Evolutionary conservation across 2,329 filamentous ascomycete species (phyloP).

Genomic region (Rutstroemia sp.): DNA sequence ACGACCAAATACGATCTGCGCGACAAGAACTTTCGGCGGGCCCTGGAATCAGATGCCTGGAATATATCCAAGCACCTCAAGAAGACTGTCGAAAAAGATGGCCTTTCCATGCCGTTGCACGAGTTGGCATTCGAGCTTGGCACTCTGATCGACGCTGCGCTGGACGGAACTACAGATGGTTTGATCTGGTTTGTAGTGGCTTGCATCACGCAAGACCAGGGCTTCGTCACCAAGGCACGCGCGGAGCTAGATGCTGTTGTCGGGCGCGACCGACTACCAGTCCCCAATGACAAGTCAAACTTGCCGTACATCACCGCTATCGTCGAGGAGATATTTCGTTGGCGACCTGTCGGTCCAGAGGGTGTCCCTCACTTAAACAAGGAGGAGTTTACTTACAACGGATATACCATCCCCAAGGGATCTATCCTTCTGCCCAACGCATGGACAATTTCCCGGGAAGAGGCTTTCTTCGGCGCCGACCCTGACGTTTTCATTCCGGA

Average conservation of each 20-base stretch:
- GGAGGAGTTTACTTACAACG: slow-evolving; percentile 48
- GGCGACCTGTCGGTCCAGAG: slow-evolving; percentile 32
- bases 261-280: neutral
- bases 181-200: slow-evolving; percentile 3
- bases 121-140: neutral
- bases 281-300: neutral
- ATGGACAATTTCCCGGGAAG: neutral
- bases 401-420: slow-evolving; percentile 45
- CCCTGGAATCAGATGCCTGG: neutral
- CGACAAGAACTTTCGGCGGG: neutral
- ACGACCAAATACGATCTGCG: neutral
- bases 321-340: slow-evolving; percentile 28
- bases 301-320: slow-evolving; percentile 2
- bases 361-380: slow-evolving; percentile 41
- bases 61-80: slow-evolving; percentile 1
- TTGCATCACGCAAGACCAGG: neutral
- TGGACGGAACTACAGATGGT: neutral
- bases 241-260: slow-evolving; percentile 4
- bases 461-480: neutral
- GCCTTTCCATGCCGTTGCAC: neutral
- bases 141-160: neutral
- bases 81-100: neutral
- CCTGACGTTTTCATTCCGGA: neutral
- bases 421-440: neutral
- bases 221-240: slow-evolving; percentile 1